These are phyloP conservation scores for Viola odorata DNA, from an alignment of 345 rosid genomes.

Conservation along the genomic window DNA sequence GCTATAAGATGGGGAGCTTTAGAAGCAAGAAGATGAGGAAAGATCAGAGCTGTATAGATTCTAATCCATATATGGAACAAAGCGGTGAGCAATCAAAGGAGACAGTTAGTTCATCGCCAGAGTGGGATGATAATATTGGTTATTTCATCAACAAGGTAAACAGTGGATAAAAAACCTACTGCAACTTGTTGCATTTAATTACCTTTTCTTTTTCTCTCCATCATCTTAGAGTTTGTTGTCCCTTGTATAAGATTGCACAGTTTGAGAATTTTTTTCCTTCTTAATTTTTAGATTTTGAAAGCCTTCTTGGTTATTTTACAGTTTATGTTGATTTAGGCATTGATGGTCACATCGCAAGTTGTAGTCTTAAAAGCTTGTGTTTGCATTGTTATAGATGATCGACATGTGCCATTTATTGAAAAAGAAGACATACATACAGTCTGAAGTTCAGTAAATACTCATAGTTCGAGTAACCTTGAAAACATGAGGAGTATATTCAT, in stretches of 20 bases:
- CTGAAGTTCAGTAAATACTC: too few species aligned
- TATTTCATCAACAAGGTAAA: constrained; percentile 85
- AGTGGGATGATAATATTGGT: constrained; percentile 62
- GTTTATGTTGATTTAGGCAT: too few species aligned
- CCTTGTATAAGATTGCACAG: neutral
- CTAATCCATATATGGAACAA: constrained; percentile 53
- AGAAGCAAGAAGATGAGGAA: constrained; percentile 78
- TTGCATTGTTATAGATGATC: too few species aligned
- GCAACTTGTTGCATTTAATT: neutral
- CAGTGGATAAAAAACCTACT: neutral
- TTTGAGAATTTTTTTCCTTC: too few species aligned
- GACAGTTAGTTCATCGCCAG: constrained; percentile 18
- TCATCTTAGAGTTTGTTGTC: neutral
- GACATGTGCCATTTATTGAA: too few species aligned
- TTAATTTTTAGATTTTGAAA: too few species aligned
- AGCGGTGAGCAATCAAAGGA: constrained; percentile 19
- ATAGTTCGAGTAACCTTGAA: too few species aligned
- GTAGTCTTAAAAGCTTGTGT: too few species aligned
- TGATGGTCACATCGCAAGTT: too few species aligned
- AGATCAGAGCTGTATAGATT: constrained; percentile 40
- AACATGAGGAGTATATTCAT: too few species aligned
- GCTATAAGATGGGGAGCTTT: constrained; percentile 47
- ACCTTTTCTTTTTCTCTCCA: neutral
- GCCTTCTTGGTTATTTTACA: too few species aligned
- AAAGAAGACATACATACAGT: too few species aligned